Base-by-base conservation (phyloP, 768 basidiomycete species). In the Pisolithus tinctorius region DNA sequence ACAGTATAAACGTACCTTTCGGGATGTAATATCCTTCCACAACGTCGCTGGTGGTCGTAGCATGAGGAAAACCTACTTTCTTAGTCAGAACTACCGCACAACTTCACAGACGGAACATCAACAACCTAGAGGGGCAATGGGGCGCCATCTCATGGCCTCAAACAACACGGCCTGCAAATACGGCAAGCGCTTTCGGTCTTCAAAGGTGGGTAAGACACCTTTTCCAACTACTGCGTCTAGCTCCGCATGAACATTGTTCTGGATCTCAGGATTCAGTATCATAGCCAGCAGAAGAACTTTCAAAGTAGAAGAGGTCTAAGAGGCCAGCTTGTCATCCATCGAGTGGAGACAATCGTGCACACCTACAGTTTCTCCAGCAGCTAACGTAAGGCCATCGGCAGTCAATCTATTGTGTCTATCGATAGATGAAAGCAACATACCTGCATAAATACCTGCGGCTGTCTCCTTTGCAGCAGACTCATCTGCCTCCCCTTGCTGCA, bases 291-390 rank as follows among this genome's bases (percentile, higher is more conserved):
- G 20, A 47, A 65, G 64, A 11, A 63, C 47, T 0, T 53, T 45
- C 44, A 64, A 45, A 16, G 42, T 54, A 11, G 42, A 48, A 6
- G 62, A 57, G 20, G 64, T 66, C 63, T 65, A 26, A 17, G 37
- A 42, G 38, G 14, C 27, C 9, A 45, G 27, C 34, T 34, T 13
- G 11, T 57, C 13, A 55, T 38, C 27, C 49, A n/a, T 7, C 45
- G 37, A 27, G 4, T 14, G 6, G 20, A 42, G 23, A 40, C 9
- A 16, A 46, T 11, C 16, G 5, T 4, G 14, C 34, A 34, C 16
- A 29, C 63, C 30, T 44, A 65, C 63, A 25, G 64, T 63, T 40
- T 66, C 64, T 40, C 62, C 61, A 2, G 50, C 63, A 45, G 62
- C 63, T 66, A 43, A 1, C 62, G 62, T 47, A 60, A 65, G 36